phyloP scores from a whole-genome alignment of 352 stramenopile species.

The Globisporangium cederbergense region DNA sequence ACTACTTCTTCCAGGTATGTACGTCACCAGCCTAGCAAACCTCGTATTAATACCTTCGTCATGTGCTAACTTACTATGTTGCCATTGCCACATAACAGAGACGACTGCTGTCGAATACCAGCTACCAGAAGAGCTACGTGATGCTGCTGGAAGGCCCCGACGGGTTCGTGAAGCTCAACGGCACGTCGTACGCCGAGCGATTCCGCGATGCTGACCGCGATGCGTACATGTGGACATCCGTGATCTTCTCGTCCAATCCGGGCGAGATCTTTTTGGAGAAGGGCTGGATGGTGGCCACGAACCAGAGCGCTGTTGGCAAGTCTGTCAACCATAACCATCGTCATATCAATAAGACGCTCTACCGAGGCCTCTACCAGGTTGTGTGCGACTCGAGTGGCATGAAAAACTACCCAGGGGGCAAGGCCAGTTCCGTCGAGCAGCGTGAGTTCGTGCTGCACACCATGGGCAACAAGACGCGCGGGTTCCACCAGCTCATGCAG shows the following conservation, averaged over 20 bases:
- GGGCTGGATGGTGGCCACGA: constrained; percentile 9
- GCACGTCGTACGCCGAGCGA: constrained; percentile 3
- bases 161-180: background rate
- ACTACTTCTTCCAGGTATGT: constrained; percentile 1
- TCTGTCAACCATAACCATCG: background rate
- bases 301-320: background rate
- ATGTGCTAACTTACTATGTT: too few species aligned
- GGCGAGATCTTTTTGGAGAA: constrained; percentile 6
- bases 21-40: background rate
- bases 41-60: too few species aligned
- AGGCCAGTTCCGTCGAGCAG: background rate
- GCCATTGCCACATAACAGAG: background rate
- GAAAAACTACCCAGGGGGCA: background rate
- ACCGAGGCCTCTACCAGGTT: constrained; percentile 6
- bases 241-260: background rate
- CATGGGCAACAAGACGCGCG: constrained; percentile 2
- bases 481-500: constrained; percentile 14
- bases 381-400: background rate
- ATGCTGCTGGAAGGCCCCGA: background rate
- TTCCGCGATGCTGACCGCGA: background rate
- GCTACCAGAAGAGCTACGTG: constrained; percentile 12
- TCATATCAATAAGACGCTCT: background rate
- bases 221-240: constrained; percentile 5
- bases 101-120: background rate
- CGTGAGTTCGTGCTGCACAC: constrained; percentile 2